Base-by-base conservation (phyloP, 108 stramenopile species). In the Cyclotella baltica region DNA sequence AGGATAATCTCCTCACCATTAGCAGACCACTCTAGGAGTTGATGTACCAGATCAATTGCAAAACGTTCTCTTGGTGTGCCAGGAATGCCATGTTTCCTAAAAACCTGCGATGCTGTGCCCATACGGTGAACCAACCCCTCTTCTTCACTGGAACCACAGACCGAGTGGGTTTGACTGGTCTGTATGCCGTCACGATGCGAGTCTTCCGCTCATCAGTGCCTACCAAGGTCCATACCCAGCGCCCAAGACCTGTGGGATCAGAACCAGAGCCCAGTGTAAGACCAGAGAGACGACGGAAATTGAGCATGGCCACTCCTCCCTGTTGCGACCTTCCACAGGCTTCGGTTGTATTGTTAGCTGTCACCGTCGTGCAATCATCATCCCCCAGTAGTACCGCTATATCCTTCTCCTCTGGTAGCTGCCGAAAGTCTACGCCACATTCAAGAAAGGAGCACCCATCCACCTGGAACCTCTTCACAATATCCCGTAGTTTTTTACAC, bases 201-300 rank as follows among this genome's bases (percentile, higher is more conserved):
- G 66, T 67, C 22, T 50, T 46, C 23, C 40, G 37, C 23, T 27
- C 23, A 2, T 19, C 46, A 50, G 30, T 47, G 4, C 66, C 66
- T 0, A 69, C 67, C 50, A 52, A 46, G 0, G 51, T 28, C 29
- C 37, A 69, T 30, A 23, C 30, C 67, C 67, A 69, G 0, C 50
- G 67, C 2, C 67, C 51, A 43, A 61, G 58, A 20, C 58, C 58
- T 28, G 31, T 61, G 5, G 25, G 5, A 30, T 61, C 58, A 5
- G 27, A 6, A 10, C 58, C 58, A 11, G 9, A 30, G 4, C 19
- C 58, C 5, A 61, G 31, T 5, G 10, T 10, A 18, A 61, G 30
- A 19, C 31, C 31, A 30, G 58, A 23, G 3, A 61, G 58, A 20
- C 31, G 28, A 15, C 29, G 9, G 5, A 61, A 30, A 10, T 11